Percentiles rank a stretch among this genome's conserved stretches.
These are phyloP conservation scores for Naganishia friedmannii DNA, from an alignment of 768 basidiomycete genomes.

Conservation along the genomic window DNA sequence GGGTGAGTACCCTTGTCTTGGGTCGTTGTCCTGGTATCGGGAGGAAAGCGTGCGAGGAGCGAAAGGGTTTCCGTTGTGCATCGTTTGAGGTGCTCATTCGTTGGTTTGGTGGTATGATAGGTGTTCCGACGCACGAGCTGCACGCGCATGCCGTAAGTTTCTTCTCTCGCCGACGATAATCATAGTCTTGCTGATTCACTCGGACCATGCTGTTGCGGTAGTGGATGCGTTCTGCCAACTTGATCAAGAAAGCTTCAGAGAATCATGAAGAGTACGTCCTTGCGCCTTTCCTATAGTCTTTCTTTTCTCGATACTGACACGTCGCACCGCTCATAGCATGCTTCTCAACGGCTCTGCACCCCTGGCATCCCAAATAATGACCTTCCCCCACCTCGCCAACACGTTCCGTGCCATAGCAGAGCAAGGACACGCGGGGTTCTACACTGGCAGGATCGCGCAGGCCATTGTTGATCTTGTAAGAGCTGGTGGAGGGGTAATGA, in stretches of 20 bases:
- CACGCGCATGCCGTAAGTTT: constrained; percentile 13
- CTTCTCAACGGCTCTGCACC: constrained; percentile 45
- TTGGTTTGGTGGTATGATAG: background rate
- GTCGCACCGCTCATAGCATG: constrained; percentile 47
- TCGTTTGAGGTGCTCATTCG: background rate
- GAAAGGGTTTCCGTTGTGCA: no score
- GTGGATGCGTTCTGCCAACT: constrained; percentile 48
- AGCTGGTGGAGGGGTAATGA: constrained; percentile 87
- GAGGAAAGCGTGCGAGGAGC: background rate
- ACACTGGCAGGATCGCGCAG: constrained; percentile 84
- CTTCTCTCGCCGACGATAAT: background rate
- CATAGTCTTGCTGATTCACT: background rate
- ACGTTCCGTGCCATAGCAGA: constrained; percentile 77
- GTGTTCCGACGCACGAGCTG: constrained; percentile 26
- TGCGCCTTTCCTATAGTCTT: background rate
- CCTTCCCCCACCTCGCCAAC: constrained; percentile 72
- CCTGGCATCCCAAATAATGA: constrained; percentile 76
- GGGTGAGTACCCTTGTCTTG: constrained; percentile 53
- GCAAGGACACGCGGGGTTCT: constrained; percentile 87
- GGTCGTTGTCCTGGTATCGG: background rate
- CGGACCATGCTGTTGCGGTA: constrained; percentile 15
- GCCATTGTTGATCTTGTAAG: constrained; percentile 60
- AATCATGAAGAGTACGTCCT: constrained; percentile 52
- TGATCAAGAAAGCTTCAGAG: constrained; percentile 78
- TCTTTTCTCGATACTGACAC: constrained; percentile 23